phyloP scores from a whole-genome alignment of 2,329 filamentous ascomycete genomes.

The Drechslerella coelobrocha region DNA sequence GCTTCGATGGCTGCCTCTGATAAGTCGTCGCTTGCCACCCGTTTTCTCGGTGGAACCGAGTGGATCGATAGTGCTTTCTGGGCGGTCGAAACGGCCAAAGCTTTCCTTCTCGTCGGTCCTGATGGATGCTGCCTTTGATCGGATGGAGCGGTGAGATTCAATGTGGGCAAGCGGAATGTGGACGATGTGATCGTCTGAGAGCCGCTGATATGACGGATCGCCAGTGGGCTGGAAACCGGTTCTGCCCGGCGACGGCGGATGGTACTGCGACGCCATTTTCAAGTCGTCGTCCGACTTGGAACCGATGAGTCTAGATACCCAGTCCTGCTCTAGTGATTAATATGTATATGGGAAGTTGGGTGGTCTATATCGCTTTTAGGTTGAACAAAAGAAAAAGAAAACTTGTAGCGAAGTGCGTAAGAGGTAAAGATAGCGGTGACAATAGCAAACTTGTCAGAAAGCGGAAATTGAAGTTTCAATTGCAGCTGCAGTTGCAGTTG shows the following conservation, averaged over 20 bases:
- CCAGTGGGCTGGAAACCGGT: conserved; percentile 43
- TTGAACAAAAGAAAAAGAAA: no score
- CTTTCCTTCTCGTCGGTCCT: conserved; percentile 29
- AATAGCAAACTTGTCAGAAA: neutral
- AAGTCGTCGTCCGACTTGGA: neutral
- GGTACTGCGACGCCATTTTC: conserved; percentile 36
- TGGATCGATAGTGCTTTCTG: conserved; percentile 22
- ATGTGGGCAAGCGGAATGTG: conserved; percentile 67
- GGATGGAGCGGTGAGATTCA: conserved; percentile 55
- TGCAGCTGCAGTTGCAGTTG: neutral
- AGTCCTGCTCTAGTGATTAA: conserved; percentile 19
- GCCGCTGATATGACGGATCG: conserved; percentile 33
- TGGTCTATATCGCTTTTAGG: neutral
- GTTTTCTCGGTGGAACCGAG: conserved; percentile 24
- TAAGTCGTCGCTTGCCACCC: conserved; percentile 34
- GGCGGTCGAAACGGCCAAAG: conserved; percentile 19
- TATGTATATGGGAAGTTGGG: conserved; percentile 1
- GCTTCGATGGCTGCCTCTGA: conserved; percentile 18
- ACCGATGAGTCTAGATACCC: neutral
- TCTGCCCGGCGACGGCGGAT: conserved; percentile 31
- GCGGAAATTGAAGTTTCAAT: conserved; percentile 5
- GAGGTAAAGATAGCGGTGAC: neutral
- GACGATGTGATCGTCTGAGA: conserved; percentile 53
- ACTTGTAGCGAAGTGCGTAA: no score
- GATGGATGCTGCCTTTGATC: conserved; percentile 34